Conservation (phyloP, 176 grass and related monocot genomes). For the Melocanna baccifera region DNA sequence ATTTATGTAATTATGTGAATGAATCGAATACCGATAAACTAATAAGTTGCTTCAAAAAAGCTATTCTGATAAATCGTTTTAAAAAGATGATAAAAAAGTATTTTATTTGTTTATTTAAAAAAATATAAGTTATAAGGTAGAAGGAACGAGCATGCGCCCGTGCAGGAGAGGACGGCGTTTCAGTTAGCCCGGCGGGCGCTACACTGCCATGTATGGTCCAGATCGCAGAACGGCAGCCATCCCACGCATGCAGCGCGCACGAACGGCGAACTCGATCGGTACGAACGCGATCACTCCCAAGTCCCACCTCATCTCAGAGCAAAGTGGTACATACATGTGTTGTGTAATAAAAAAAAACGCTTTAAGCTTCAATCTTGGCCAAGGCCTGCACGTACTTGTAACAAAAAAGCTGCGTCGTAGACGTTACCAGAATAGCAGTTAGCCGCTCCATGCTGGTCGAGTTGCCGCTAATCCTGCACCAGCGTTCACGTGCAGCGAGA, state of each 20-base stretch:
- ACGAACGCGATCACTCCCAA: background rate
- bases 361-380: background rate
- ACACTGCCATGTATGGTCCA: background rate
- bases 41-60: too few species aligned
- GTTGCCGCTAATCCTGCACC: background rate
- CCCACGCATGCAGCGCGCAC: background rate
- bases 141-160: too few species aligned
- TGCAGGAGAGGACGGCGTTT: background rate
- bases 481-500: background rate
- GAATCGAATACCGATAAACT: too few species aligned
- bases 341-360: background rate
- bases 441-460: background rate
- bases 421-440: background rate
- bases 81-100: too few species aligned
- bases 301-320: background rate
- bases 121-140: too few species aligned
- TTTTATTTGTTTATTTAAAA: too few species aligned
- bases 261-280: background rate
- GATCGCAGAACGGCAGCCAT: background rate
- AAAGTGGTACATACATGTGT: background rate
- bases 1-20: too few species aligned
- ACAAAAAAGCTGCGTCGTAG: background rate
- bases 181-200: background rate
- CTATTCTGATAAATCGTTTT: too few species aligned
- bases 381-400: background rate